Base-by-base conservation (phyloP, 1,284 basidiomycete species). In the Heterobasidion irregulare region DNA sequence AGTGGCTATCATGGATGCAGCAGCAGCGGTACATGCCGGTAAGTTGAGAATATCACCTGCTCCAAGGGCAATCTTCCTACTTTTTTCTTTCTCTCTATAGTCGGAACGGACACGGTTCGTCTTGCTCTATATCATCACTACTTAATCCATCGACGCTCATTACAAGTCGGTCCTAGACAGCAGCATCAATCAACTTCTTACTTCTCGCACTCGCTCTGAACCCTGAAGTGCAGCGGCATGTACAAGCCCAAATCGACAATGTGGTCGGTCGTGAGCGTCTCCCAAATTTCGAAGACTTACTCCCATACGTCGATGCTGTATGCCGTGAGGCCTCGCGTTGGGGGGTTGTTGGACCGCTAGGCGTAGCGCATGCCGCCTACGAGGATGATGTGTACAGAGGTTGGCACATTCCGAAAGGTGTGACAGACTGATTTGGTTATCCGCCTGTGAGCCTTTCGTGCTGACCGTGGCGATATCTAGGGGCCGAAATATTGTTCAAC, bases 401-500 rank as follows among this genome's bases (percentile, higher is more conserved):
- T 0, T 57, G 57, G 47, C 54, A 58, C 50, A 61, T 67, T 13
- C 64, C 66, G 15, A 58, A 56, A 47, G 57, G 57, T 58, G 8
- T n/a, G 26, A 45, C 50, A 12, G 9, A 26, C 53, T 15, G 16
- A 52, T 12, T 7, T 50, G n/a, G n/a, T 13, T 12, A 9, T 7
- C 6, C 3, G 19, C 15, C 7, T 7, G n/a, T 12, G 34, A 49
- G 6, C 33, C 13, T 1, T 7, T 13, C 26, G 1, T 6, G 6
- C 9, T 34, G 6, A 33, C 33, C 36, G 57, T 56, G 1, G 45
- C 58, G 1, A 50, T 54, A 1, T 18, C 64, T 0, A 38, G 64
- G 2, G 38, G 46, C 1, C 61, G 62, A n/a, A 13, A 46, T 9
- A 63, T 61, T 63, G 62, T 32, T 18, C 52, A 78, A 78, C 57